Evolutionary conservation across 306 rosid genomes (phyloP), one percentile per base, ranked within the genome.

Genomic region (Canavalia gladiata): DNA sequence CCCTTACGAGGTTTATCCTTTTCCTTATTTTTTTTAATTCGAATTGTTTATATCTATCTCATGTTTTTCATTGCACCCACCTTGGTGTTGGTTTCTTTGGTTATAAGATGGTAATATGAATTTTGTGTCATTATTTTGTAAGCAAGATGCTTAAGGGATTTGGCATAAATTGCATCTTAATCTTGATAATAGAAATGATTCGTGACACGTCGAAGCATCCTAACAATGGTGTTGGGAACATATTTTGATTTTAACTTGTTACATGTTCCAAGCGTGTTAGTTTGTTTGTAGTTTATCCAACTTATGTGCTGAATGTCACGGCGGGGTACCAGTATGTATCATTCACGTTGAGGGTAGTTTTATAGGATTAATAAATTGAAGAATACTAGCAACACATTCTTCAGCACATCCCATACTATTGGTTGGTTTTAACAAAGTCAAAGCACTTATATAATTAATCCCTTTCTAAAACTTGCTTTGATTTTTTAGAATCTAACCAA

Each of bases 1-100:
- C 72, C 80, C 94, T 64, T 95, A 95, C 30, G 99, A 95, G 98
- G 99, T 92, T 6, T 52, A 28, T 13, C n/a, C 34, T 2, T 29
- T 47, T 5, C 50, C 52, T 50, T 58, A 3, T 54, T 41, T n/a
- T 11, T 30, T 45, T 1, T 33, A 13, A 35, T 68, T 1, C 13
- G 3, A 18, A 33, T 46, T 29, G 50, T 51, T 63, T 37, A 2
- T 29, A 5, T 13, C 25, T 18, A 18, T 18, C 46, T 13, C 43
- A 12, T 35, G 0, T 37, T 2, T 30, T 34, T 49, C 28, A 47
- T 30, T 45, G 4, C 55, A 45, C 35, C 0, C 9, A 9, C 39
- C 31, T 45, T 28, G 28, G 54, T 28, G 0, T 34, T 62, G 1
- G 1, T 28, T 8, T 5, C 1, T 28, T 7, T 41, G 47, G 69